Evolutionary conservation across 2,329 filamentous ascomycete genomes (phyloP).

Genomic region (Cladorrhinum sp.): DNA sequence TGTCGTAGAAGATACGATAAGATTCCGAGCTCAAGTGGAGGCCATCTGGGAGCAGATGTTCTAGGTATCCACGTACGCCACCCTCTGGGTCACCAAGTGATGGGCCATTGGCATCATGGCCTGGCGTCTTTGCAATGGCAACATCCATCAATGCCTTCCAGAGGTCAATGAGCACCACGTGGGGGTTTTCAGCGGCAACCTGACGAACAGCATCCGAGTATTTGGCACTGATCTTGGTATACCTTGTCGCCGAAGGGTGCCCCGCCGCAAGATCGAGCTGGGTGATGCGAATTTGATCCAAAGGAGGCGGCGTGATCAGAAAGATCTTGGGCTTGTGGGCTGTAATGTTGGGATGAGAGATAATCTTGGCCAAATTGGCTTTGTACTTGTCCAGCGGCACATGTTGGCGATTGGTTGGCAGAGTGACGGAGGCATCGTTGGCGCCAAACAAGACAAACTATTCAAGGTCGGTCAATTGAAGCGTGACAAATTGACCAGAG

Average conservation of each 20-base stretch:
- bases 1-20: slow-evolving; percentile 51
- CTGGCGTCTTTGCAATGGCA: slow-evolving; percentile 56
- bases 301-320: slow-evolving; percentile 76
- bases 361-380: slow-evolving; percentile 66
- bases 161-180: slow-evolving; percentile 71
- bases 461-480: slow-evolving; percentile 5
- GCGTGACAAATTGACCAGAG: neutral
- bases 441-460: slow-evolving; percentile 81
- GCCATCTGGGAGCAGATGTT: slow-evolving; percentile 54
- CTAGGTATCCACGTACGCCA: slow-evolving; percentile 50
- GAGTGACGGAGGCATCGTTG: slow-evolving; percentile 76
- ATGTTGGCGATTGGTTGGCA: slow-evolving; percentile 65
- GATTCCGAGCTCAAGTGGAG: slow-evolving; percentile 54
- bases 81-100: slow-evolving; percentile 49
- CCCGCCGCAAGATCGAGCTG: slow-evolving; percentile 47
- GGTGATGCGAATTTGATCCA: slow-evolving; percentile 69
- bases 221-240: slow-evolving; percentile 48
- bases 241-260: slow-evolving; percentile 42
- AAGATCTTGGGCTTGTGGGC: slow-evolving; percentile 72
- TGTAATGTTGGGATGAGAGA: slow-evolving; percentile 66
- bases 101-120: slow-evolving; percentile 51
- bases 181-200: slow-evolving; percentile 66
- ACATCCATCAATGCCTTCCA: slow-evolving; percentile 74
- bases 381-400: slow-evolving; percentile 74
- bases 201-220: slow-evolving; percentile 60